Conservation (phyloP, 2,329 filamentous ascomycete species). For the Sphaerostilbella broomeana region DNA sequence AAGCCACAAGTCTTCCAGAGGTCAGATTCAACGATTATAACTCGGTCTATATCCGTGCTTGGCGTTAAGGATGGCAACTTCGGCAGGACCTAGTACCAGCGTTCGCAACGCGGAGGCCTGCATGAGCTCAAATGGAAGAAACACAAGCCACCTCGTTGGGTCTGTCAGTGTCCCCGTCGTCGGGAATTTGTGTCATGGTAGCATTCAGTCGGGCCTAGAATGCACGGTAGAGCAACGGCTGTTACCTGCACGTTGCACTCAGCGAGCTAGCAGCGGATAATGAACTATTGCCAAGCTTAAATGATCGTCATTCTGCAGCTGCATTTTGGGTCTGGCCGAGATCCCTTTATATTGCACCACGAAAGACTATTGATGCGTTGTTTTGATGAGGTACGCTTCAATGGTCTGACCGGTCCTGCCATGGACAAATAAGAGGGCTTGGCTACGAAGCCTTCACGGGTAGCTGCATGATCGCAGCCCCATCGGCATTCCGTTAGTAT, state of each 20-base stretch:
- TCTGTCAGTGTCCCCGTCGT: conserved; percentile 3
- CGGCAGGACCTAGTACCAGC: conserved; percentile 4
- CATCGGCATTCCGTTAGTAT: conserved; percentile 1
- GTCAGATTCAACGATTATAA: too few relatives aligned
- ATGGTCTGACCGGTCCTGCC: conserved; percentile 11
- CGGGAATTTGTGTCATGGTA: not conserved
- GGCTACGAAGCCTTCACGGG: conserved; percentile 8
- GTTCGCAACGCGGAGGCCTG: conserved; percentile 3
- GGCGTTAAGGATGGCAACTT: too few relatives aligned
- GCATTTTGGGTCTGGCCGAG: conserved; percentile 3
- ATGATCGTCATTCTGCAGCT: conserved; percentile 10
- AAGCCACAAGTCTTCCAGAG: conserved; percentile 4
- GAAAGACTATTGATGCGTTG: not conserved
- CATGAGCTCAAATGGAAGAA: conserved; percentile 2
- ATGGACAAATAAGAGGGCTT: conserved; percentile 12
- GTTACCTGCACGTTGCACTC: conserved; percentile 2
- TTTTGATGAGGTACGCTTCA: conserved; percentile 8
- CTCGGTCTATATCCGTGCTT: too few relatives aligned
- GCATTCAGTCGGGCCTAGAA: not conserved
- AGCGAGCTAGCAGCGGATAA: not conserved
- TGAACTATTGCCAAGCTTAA: conserved; percentile 4
- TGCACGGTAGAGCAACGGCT: conserved; percentile 8
- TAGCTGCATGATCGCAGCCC: conserved; percentile 13
- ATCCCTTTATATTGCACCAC: not conserved
- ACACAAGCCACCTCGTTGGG: conserved; percentile 12